These are phyloP conservation scores for Chaetomiaceae sp. DNA, from an alignment of 2,329 filamentous ascomycete genomes.

Conservation along the genomic window DNA sequence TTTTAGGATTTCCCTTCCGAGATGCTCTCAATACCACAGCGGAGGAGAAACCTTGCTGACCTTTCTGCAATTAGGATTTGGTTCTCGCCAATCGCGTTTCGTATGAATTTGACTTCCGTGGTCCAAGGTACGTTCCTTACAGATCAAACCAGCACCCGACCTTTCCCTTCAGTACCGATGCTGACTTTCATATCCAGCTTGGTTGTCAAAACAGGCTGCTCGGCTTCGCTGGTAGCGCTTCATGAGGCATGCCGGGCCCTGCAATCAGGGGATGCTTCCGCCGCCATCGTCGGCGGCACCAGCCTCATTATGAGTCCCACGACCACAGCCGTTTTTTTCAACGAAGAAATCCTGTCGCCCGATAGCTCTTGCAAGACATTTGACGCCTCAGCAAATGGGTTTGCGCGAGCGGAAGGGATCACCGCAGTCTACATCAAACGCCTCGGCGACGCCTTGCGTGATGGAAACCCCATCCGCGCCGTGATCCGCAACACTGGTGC, in stretches of 20 bases:
- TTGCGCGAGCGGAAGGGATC: slow-evolving; percentile 48
- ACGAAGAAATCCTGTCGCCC: not conserved
- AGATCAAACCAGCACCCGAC: too few species aligned
- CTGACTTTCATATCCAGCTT: slow-evolving; percentile 21
- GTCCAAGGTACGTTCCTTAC: slow-evolving; percentile 24
- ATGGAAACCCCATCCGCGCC: slow-evolving; percentile 28
- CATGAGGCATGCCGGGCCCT: slow-evolving; percentile 31
- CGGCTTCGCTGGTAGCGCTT: slow-evolving; percentile 34
- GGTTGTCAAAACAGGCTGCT: slow-evolving; percentile 35
- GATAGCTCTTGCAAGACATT: slow-evolving; percentile 2
- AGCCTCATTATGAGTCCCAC: slow-evolving; percentile 2
- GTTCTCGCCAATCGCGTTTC: slow-evolving; percentile 36
- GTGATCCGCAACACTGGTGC: slow-evolving; percentile 32
- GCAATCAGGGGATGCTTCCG: slow-evolving; percentile 29
- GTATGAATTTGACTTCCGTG: slow-evolving; percentile 35
- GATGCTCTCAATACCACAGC: too few species aligned
- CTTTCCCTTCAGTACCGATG: too few species aligned
- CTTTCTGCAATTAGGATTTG: too few species aligned
- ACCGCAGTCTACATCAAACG: slow-evolving; percentile 25
- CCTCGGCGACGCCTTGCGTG: slow-evolving; percentile 26
- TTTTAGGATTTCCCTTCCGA: too few species aligned
- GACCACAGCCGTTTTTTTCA: not conserved
- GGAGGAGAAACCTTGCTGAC: too few species aligned
- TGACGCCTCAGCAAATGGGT: slow-evolving; percentile 40
- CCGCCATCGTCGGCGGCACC: slow-evolving; percentile 34